Conservation (phyloP, 768 basidiomycete species). For the Trametes villosa region DNA sequence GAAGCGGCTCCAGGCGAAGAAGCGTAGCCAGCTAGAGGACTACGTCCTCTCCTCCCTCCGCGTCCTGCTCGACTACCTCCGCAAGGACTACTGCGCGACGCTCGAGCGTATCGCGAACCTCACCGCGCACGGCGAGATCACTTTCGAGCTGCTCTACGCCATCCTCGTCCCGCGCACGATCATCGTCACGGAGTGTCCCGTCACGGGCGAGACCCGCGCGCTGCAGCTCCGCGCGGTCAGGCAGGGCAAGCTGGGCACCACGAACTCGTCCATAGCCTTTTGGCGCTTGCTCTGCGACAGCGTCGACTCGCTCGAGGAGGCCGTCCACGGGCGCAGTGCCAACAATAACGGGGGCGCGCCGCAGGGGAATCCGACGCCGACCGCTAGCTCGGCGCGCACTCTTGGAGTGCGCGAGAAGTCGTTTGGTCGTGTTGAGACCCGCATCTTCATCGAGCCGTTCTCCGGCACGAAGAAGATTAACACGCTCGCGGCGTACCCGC, state of each 20-base stretch:
- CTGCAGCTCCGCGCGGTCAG: conserved; percentile 49
- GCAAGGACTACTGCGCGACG: conserved; percentile 54
- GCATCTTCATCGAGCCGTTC: conserved; percentile 35
- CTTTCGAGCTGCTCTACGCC: conserved; percentile 56
- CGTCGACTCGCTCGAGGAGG: conserved; percentile 16
- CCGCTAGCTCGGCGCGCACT: not conserved
- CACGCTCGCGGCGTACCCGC: conserved; percentile 54
- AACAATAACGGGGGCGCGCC: not conserved
- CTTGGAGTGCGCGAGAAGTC: conserved; percentile 28
- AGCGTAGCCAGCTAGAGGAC: conserved; percentile 44
- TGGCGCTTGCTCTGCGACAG: conserved; percentile 13
- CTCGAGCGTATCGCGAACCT: conserved; percentile 53
- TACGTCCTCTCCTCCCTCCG: conserved; percentile 44
- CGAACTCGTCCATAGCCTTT: not conserved
- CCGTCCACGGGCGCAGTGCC: conserved; percentile 17
- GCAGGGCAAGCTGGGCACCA: conserved; percentile 26
- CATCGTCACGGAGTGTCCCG: conserved; percentile 55
- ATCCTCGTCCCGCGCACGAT: conserved; percentile 56
- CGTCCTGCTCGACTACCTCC: conserved; percentile 46
- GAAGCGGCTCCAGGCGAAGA: conserved; percentile 41
- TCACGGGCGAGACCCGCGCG: conserved; percentile 58
- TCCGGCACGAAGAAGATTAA: conserved; percentile 56
- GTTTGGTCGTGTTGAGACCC: conserved; percentile 39
- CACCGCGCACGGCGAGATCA: conserved; percentile 59
- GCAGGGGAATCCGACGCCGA: not conserved